Evolutionary conservation across 2,329 filamentous ascomycete species (phyloP), one percentile per base, ranked within the genome.

Genomic region (Ascochyta pisi): DNA sequence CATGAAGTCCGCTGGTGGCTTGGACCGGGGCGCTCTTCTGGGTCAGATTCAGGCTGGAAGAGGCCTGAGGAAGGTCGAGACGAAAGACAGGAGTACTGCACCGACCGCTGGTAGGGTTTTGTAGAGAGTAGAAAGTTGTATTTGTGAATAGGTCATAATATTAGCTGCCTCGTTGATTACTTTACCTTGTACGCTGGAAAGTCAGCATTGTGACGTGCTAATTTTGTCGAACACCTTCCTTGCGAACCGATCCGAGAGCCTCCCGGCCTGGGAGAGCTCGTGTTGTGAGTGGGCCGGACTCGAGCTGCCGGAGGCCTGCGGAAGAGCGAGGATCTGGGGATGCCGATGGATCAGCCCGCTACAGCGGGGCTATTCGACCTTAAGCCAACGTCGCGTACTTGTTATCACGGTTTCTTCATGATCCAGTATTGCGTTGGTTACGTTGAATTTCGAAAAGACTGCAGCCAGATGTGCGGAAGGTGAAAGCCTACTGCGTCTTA

Each of bases 11-110:
- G 57, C 68, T 61, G 69, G 62, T 39, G 72, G 69, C 12, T 61
- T 62, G 41, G 64, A 77, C 62, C 78, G 82, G 24, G 80, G 84
- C 58, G 85, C 87, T 1, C 82, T 99, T 69, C 76, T 99, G 61
- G 88, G 87, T 56, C 86, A 96, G 73, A 98, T 99, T 59, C 88
- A 94, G 71, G 79, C 86, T 60, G 94, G 95, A 39, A 92, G 77
- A 76, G 77, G 86, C 3, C 79, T 99, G 71, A 92, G 84, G 81
- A 98, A 98, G 83, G 92, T 92, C 23, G 81, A 89, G 74, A 98
- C 95, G 1, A 93, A 91, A 76, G 95, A 99, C 76, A 88, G 88
- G 75, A 97, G 93, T 76, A 77, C 67, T 43, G 84, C 91, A 47
- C 76, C 87, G 48, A 82, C 88, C 54, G 90, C 91, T 22, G 94